Evolutionary conservation across 139 green algal genomes (phyloP), one percentile per base, ranked within the genome.

Genomic region (Tetradesmus obliquus): DNA sequence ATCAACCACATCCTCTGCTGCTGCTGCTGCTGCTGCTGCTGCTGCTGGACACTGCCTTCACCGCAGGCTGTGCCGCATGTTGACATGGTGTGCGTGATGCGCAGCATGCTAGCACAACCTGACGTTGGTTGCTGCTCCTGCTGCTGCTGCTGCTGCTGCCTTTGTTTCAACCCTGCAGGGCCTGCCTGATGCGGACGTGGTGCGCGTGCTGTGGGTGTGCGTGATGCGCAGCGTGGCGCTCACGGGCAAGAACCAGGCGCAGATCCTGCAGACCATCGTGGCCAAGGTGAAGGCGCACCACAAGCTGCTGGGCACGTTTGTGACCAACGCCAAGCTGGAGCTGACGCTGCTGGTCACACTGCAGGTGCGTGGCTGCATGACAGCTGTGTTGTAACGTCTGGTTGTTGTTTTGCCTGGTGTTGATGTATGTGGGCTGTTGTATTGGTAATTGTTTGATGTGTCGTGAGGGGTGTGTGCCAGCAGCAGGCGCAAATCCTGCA

Each of bases 161-260:
- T 62, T 62, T 62, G 57, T 62, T 72, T 53, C 12, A n/a, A 82
- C n/a, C 19, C 71, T 82, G 51, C 88, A 91, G 79, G 80, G 88
- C 55, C 57, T 93, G 13, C 89, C 93, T 19, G 95, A 96, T 54
- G 62, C 84, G 12, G 96, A 99, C 32, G 91, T 98, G 20, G 57
- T 62, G 71, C 93, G 95, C 87, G 94, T 99, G 71, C 81, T 97
- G n/a, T 97, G 96, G 95, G 94, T 94, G 24, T 95, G 96, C n/a
- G 91, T 99, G 62, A 97, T 98, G 90, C 95, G 94, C 86, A 92
- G 92, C 7, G 92, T 98, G 24, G 96, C 97, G 84, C 96, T 97
- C 93, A 95, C 94, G 12, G 96, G 96, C 91, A 99, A 99, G 93
- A 99, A 99, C 93, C 95, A 97, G 93, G 97, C 98, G 95, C 98